Evolutionary conservation across 805 yeast species (phyloP), one percentile per base, ranked within the genome.

Genomic region (Schwanniomyces occidentalis): DNA sequence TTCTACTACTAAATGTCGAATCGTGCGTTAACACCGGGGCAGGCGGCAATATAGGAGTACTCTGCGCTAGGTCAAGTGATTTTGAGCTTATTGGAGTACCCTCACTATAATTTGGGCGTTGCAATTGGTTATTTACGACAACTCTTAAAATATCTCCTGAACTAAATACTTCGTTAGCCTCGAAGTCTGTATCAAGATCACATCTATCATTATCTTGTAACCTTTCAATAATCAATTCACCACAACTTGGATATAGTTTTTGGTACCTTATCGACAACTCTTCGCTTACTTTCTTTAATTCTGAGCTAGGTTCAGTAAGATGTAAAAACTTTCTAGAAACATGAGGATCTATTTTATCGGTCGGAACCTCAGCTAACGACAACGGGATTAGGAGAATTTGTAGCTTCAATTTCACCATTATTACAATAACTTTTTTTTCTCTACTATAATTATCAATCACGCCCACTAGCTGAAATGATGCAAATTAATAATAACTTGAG

Each of bases 101-200:
- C 17, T 27, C 27, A 4, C 17, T 24, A 14, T 16, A 29, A 10
- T 30, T 25, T 24, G 24, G 24, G 2, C 22, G 37, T 21, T 35
- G 40, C 24, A 63, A 45, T 10, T 33, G 39, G 31, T 63, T 61
- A 9, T 45, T 42, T n/a, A 62, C 61, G n/a, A 67, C 40, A 3
- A 68, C 57, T 29, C 72, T 49, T 16, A 68, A 34, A 7, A 56
- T 37, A 30, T 63, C 70, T 4, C 65, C 65, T 10, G 59, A 45
- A 12, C 37, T 76, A 48, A 86, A 84, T 5, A 85, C 80, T 46
- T 84, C 86, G 7, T 71, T 72, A 0, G 80, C 82, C 2, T 57
- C 41, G 44, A 80, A 85, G 40, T 85, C 95, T 0, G 90, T 90
- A 55, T 86, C 95, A 37, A 86, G 61, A 52, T 86, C 95, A 46